A percentile compares a stretch with the other conserved stretches of the same genome.
Evolutionary conservation across 148 eudicot species (phyloP).

Genomic region (Fagopyrum esculentum): DNA sequence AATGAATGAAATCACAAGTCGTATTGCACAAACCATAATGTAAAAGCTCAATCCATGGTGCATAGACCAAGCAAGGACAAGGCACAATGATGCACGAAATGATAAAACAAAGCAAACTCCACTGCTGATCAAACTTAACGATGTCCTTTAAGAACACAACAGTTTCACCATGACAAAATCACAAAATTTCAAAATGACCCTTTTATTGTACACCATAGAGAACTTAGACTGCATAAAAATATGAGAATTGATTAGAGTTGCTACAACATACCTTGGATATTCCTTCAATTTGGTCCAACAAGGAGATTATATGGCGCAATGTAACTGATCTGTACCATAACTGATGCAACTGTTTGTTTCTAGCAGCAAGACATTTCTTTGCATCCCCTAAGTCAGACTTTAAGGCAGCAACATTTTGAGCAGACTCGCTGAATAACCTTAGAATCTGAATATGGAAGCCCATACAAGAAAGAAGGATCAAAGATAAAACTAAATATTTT

Average conservation of each 20-base stretch:
- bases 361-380: conserved; percentile 77
- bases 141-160: background rate
- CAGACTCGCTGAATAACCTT: conserved; percentile 95
- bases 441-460: conserved; percentile 52
- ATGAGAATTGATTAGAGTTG: background rate
- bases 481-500: background rate
- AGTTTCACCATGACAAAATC: conserved; percentile 4
- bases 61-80: background rate
- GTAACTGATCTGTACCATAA: conserved; percentile 98
- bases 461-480: background rate
- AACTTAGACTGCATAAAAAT: background rate
- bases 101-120: background rate
- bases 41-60: background rate
- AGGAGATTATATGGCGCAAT: conserved; percentile 85
- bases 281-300: conserved; percentile 94
- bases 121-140: background rate
- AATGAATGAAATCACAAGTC: background rate
- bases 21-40: background rate
- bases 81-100: background rate
- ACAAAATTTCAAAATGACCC: background rate
- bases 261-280: conserved; percentile 64
- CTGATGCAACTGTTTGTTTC: conserved; percentile 95
- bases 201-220: background rate
- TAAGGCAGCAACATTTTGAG: conserved; percentile 64
- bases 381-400: conserved; percentile 83